Evolutionary conservation across 805 yeast species (phyloP), one percentile per base, ranked within the genome.

Genomic region (Starmerella asiatica): DNA sequence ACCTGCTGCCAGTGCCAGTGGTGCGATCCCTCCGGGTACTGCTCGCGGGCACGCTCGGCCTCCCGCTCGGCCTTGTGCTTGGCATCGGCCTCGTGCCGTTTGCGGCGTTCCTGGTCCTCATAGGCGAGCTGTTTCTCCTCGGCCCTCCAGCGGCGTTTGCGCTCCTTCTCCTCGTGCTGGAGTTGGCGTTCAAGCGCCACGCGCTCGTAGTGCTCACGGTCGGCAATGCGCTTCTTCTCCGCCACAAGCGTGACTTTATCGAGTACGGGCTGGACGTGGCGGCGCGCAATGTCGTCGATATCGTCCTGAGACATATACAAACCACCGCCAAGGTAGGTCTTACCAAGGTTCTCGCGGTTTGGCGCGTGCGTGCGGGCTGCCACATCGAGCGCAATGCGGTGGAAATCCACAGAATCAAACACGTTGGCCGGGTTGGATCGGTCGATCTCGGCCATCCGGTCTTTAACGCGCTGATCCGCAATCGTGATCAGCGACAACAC

Each of bases 241-340:
- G 93, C 93, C 54, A 80, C 77, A 34, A 66, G 60, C 50, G 71
- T 67, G 53, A 88, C 73, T 58, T 83, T 86, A 29, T 66, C 68
- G 53, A 88, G 64, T 4, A 88, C 85, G 7, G 98, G 98, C 49
- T 71, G 68, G 42, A 91, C 94, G 54, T 81, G 67, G 34, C 75
- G 69, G 44, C 74, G 63, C 17, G 98, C 97, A 64, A 88, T 71
- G 37, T 69, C 69, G 47, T 82, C 79, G 45, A 91, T 72, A 53
- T 86, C 95, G 17, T 66, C 70, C 44, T 70, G 79, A 29, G 80
- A 67, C 70, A 88, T 73, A 53, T 69, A 72, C 42, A 82, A 67
- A 2, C 96, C 97, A 46, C 93, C 94, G 44, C 98, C 98, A 46
- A 88, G 62, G 54, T 83, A 69, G 51, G 84, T 65, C 57, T 76